phyloP scores from a whole-genome alignment of 352 stramenopile species.

The Phytophthora aleatoria region DNA sequence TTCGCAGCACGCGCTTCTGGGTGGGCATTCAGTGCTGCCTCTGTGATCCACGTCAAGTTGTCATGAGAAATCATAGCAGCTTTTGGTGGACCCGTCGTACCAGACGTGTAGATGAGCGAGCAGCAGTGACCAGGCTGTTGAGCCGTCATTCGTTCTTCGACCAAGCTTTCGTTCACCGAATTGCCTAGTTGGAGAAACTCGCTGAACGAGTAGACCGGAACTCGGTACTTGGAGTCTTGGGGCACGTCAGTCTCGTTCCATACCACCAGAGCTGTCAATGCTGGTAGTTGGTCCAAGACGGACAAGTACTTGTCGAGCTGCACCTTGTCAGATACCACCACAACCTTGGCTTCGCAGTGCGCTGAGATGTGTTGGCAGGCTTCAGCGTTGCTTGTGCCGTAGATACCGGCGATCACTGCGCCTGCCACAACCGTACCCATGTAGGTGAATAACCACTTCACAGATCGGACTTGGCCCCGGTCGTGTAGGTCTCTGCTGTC shows the following conservation, averaged over 20 bases:
- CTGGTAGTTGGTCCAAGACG: slow-evolving; percentile 64
- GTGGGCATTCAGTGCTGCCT: slow-evolving; percentile 49
- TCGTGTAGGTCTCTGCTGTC: slow-evolving; percentile 8
- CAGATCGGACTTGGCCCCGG: slow-evolving; percentile 8
- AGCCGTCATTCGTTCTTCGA: slow-evolving; percentile 47
- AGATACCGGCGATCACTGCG: slow-evolving; percentile 80
- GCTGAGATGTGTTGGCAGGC: slow-evolving; percentile 76
- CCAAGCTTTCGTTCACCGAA: slow-evolving; percentile 21
- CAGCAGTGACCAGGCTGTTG: slow-evolving; percentile 70
- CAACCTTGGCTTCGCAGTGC: slow-evolving; percentile 74
- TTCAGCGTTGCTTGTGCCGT: slow-evolving; percentile 78
- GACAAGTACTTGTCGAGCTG: slow-evolving; percentile 78
- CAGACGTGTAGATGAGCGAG: slow-evolving; percentile 92
- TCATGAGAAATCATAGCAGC: slow-evolving; percentile 78
- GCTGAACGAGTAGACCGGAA: slow-evolving; percentile 61
- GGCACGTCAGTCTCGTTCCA: slow-evolving; percentile 47
- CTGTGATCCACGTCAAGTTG: slow-evolving; percentile 73
- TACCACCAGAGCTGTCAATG: slow-evolving; percentile 79
- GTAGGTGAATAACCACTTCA: slow-evolving; percentile 84
- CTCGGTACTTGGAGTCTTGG: slow-evolving; percentile 28
- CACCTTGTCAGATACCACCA: slow-evolving; percentile 70
- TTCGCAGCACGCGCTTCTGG: slow-evolving; percentile 56
- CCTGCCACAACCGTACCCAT: slow-evolving; percentile 78
- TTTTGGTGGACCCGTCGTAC: slow-evolving; percentile 68
- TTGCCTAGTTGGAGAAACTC: slow-evolving; percentile 65